These are phyloP conservation scores for Calonectria henricotiae DNA, from an alignment of 2,329 filamentous ascomycete species.

Conservation along the genomic window DNA sequence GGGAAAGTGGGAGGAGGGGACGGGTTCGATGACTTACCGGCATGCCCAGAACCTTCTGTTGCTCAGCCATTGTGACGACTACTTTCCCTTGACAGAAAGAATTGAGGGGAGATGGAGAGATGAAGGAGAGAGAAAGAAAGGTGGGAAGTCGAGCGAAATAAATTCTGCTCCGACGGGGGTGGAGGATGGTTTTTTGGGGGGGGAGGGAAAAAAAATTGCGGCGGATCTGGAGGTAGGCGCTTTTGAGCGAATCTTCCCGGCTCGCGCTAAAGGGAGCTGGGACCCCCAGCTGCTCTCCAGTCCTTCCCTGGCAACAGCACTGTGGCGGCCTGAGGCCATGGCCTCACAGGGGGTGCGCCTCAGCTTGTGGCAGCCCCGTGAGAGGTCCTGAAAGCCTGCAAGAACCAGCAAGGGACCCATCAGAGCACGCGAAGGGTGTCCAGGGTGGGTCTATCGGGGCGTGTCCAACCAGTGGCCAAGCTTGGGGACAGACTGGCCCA, in stretches of 20 bases:
- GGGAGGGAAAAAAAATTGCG: slow-evolving; percentile 68
- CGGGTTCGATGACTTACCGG: slow-evolving; percentile 68
- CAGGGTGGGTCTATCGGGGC: slow-evolving; percentile 39
- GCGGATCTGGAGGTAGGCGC: slow-evolving; percentile 64
- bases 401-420: slow-evolving; percentile 39
- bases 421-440: slow-evolving; percentile 39
- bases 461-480: slow-evolving; percentile 38
- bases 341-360: slow-evolving; percentile 41
- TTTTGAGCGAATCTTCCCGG: slow-evolving; percentile 73
- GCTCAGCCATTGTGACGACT: slow-evolving; percentile 71
- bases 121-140: slow-evolving; percentile 63
- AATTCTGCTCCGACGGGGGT: slow-evolving; percentile 64
- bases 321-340: slow-evolving; percentile 57
- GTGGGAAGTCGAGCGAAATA: slow-evolving; percentile 63
- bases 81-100: slow-evolving; percentile 67
- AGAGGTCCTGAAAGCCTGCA: slow-evolving; percentile 35
- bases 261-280: slow-evolving; percentile 57
- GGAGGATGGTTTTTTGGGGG: slow-evolving; percentile 62
- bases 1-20: slow-evolving; percentile 6
- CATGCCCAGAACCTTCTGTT: slow-evolving; percentile 77
- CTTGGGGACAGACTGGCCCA: slow-evolving; percentile 41
- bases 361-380: slow-evolving; percentile 43
- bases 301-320: slow-evolving; percentile 56
- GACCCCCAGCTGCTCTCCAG: slow-evolving; percentile 49
- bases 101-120: slow-evolving; percentile 75